A percentile compares a stretch with the other conserved stretches of the same genome.
These are phyloP conservation scores for Naumovozyma castellii DNA, from an alignment of 805 yeast species.

Conservation along the genomic window DNA sequence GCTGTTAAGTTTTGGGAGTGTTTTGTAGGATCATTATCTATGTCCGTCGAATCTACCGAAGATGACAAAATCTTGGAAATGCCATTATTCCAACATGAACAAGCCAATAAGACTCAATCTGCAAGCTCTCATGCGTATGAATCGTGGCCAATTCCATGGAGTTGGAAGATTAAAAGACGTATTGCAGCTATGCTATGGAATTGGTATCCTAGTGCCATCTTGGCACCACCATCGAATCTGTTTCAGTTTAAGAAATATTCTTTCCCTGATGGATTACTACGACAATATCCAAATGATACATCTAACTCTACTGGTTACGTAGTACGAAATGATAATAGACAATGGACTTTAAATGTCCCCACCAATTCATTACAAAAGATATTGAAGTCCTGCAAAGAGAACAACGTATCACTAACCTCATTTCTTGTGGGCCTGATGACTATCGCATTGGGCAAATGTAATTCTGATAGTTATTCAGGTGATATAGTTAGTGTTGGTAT, in stretches of 20 bases:
- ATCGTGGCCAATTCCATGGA: conserved; percentile 16
- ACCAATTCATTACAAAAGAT: conserved; percentile 8
- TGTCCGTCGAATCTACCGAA: too few relatives aligned
- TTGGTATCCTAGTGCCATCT: conserved; percentile 10
- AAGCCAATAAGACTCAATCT: neutral
- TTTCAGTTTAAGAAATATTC: conserved; percentile 14
- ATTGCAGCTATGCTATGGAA: conserved; percentile 6
- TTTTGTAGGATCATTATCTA: conserved; percentile 9
- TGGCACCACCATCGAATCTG: conserved; percentile 4
- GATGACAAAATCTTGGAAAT: neutral
- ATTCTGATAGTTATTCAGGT: conserved; percentile 4
- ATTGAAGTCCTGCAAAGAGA: conserved; percentile 13
- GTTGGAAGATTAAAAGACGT: conserved; percentile 9
- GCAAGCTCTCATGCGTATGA: conserved; percentile 14
- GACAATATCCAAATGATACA: neutral
- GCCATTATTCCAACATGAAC: neutral
- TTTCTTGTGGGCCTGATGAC: conserved; percentile 14
- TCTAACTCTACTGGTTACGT: conserved; percentile 1
- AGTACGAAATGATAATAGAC: conserved; percentile 17
- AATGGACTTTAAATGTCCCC: conserved; percentile 9
- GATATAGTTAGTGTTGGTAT: conserved; percentile 7
- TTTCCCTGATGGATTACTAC: conserved; percentile 4
- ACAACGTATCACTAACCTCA: conserved; percentile 18
- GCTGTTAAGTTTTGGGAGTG: conserved; percentile 15
- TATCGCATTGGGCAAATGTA: neutral